Percentiles rank a stretch among this genome's conserved stretches.
These are phyloP conservation scores for Zangia roseola DNA, from an alignment of 768 basidiomycete species.

Conservation along the genomic window DNA sequence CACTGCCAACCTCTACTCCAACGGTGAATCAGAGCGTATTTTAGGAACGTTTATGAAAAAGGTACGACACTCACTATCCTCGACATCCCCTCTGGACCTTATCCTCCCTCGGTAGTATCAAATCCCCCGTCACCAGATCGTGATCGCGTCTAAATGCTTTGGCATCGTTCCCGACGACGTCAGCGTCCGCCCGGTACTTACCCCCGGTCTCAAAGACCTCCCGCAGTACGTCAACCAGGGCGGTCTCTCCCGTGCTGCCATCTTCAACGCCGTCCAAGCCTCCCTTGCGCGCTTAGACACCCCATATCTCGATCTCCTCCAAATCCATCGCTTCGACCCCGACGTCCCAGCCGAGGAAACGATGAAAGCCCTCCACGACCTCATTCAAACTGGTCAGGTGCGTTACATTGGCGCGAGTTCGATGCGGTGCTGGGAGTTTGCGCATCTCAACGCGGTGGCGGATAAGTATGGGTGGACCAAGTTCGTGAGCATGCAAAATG, in stretches of 20 bases:
- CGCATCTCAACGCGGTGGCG: conserved; percentile 45
- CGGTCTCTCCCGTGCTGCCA: conserved; percentile 36
- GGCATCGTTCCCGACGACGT: conserved; percentile 14
- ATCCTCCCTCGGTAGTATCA: conserved; percentile 17
- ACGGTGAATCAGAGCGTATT: conserved; percentile 38
- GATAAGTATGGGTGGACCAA: conserved; percentile 46
- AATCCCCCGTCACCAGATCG: conserved; percentile 33
- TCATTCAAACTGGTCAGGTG: conserved; percentile 49
- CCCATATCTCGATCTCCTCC: conserved; percentile 40
- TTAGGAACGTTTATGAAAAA: conserved; percentile 38
- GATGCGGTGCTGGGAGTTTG: conserved; percentile 47
- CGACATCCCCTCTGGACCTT: background rate
- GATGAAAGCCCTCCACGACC: conserved; percentile 51
- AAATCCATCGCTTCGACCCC: conserved; percentile 44
- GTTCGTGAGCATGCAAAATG: conserved; percentile 57
- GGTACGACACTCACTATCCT: background rate
- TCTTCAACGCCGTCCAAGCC: conserved; percentile 38
- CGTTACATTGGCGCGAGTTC: conserved; percentile 51
- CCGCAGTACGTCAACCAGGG: conserved; percentile 31
- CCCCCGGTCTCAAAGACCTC: conserved; percentile 1
- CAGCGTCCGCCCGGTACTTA: background rate
- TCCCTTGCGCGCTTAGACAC: conserved; percentile 38
- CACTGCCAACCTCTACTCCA: conserved; percentile 38
- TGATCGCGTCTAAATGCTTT: conserved; percentile 31
- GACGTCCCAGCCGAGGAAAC: conserved; percentile 41